Evolutionary conservation across 495 filamentous ascomycete species (phyloP), one percentile per base, ranked within the genome.

Genomic region (Talaromyces proteolyticus): DNA sequence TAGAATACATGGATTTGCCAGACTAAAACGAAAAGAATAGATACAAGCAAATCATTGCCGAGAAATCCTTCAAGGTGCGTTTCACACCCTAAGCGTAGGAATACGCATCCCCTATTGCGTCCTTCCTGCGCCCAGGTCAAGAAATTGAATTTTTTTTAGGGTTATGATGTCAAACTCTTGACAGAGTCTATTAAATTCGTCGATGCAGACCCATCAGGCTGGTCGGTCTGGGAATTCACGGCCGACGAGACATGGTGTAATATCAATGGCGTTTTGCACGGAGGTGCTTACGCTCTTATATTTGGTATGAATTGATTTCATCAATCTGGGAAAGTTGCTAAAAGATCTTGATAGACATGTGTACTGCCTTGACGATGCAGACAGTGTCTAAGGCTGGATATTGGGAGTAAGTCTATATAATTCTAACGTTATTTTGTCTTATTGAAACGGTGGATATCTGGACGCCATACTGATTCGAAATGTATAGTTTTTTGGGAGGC

Each of bases 211-310:
- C 45, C 45, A 4, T 47, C 45, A 6, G 45, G 45, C 10, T 37
- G 25, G 7, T 38, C 17, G 18, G 8, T n/a, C 16, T 47, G 45
- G 45, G 45, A 47, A 19, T 25, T 47, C 11, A 38, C 45, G 1
- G 29, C 21, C 8, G 45, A 47, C 18, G 45, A 47, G n/a, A 39
- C 45, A 39, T 47, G 45, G 45, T 47, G 45, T 37, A 47, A 47
- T 47, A 47, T 47, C 12, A 47, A 47, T 16, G 58, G 60, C 11
- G 68, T 69, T n/a, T 61, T 71, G 55, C 68, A 69, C 48, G 66
- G 66, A 25, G 68, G 70, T n/a, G 70, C 70, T 2, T 68, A 64
- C 10, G 69, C 61, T 8, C 59, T 74, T 11, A 74, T 72, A 3
- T 70, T 74, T 36, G 68, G 58, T 61, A 43, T 10, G 25, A 14